Base-by-base conservation (phyloP, 2,329 filamentous ascomycete species). In the Capronia coronata region DNA sequence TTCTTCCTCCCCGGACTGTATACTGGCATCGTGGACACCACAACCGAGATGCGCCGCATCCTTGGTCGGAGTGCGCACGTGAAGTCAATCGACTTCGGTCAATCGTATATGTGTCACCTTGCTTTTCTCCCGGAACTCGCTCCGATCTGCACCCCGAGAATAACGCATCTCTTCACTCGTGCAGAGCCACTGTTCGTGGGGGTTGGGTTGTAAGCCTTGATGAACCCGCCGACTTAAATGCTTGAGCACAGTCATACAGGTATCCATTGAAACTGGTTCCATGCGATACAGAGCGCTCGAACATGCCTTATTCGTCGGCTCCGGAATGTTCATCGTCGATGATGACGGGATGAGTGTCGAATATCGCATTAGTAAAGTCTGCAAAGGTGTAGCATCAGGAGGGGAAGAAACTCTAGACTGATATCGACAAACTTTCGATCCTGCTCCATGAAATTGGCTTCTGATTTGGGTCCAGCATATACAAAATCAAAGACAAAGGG, bases 261-360 rank as follows among this genome's bases (percentile, higher is more conserved):
- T 68, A 29, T 63, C 63, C 14, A 66, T 70, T 47, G 63, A 70
- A 64, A 71, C 70, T 10, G 69, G 69, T n/a, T 62, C 68, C 39
- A 64, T 65, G 46, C 62, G 63, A 44, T 68, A 71, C 54, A 70
- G 71, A 54, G 61, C 61, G 5, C 64, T 73, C 6, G 70, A 73
- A 48, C 64, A 61, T 41, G 58, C 63, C 2, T 61, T 69, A 2
- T 72, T 70, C 48, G 68, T 71, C 21, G 70, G 61, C 2, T 60
- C 67, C 29, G 70, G 69, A 10, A 65, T 64, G 8, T 71, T 73
- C 59, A 44, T 65, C 3, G 59, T 68, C 27, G 43, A 43, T 41
- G 35, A 41, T n/a, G 39, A 37, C 9, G 41, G 43, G 14, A 30
- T 56, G 39, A 48, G 42, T 18, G 68, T 71, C 14, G 69, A 72